These are phyloP conservation scores for Nicotiana tabacum DNA, from an alignment of 257 asterid species.

Conservation along the genomic window DNA sequence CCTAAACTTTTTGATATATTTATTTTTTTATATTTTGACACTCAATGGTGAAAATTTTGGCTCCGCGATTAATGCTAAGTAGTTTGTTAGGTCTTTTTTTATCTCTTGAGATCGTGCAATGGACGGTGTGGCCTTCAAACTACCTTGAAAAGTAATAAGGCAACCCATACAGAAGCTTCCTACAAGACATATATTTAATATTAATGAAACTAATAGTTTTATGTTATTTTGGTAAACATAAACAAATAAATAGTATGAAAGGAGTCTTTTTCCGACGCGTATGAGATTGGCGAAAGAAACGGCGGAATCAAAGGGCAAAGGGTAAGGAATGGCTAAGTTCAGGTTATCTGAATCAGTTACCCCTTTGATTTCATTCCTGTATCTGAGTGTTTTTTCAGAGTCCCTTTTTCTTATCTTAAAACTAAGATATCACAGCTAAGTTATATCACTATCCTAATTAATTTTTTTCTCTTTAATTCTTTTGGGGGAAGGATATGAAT, in stretches of 20 bases:
- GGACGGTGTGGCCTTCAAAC: conserved; percentile 33
- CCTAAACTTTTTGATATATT: too few relatives aligned
- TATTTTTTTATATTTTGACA: too few relatives aligned
- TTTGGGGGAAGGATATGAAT: too few relatives aligned
- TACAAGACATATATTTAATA: neutral
- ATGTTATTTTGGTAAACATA: neutral
- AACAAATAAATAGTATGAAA: neutral
- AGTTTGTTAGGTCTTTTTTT: neutral
- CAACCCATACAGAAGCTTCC: neutral
- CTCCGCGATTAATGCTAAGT: too few relatives aligned
- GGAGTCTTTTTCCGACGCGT: conserved; percentile 26
- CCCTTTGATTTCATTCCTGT: conserved; percentile 5
- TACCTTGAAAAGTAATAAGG: neutral
- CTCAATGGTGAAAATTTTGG: too few relatives aligned
- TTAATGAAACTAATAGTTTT: neutral
- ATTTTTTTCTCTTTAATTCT: too few relatives aligned
- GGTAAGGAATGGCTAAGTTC: conserved; percentile 39
- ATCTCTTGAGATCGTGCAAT: conserved; percentile 28
- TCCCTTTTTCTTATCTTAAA: conserved; percentile 19
- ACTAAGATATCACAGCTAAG: conserved; percentile 45
- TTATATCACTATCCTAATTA: conserved; percentile 3
- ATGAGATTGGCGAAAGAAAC: conserved; percentile 25
- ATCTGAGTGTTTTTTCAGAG: neutral
- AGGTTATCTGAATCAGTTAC: conserved; percentile 22
- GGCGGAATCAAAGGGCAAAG: conserved; percentile 47